Conservation (phyloP, 192 early-diverging fungal genomes). For the Entomortierella parvispora region DNA sequence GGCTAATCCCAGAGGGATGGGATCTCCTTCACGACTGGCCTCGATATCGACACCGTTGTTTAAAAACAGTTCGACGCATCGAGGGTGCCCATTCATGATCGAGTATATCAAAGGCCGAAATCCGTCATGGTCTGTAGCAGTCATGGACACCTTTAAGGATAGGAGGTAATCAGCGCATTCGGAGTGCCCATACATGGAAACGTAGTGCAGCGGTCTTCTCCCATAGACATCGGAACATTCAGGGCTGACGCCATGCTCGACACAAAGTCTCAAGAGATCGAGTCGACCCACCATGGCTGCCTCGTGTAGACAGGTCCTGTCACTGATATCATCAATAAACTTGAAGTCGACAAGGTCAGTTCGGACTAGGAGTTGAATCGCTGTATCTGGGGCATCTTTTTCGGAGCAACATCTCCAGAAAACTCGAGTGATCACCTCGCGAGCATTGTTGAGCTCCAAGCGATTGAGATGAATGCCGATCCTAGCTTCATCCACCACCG, state of each 20-base stretch:
- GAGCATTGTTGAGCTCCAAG: slow-evolving; percentile 55
- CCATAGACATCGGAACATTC: slow-evolving; percentile 87
- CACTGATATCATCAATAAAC: slow-evolving; percentile 93
- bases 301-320: slow-evolving; percentile 90
- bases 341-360: slow-evolving; percentile 78
- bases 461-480: slow-evolving; percentile 1
- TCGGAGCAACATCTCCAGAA: slow-evolving; percentile 80
- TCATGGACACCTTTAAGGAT: slow-evolving; percentile 57
- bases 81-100: slow-evolving; percentile 80
- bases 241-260: slow-evolving; percentile 60
- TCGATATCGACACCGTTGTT: slow-evolving; percentile 71
- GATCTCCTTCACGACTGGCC: slow-evolving; percentile 63
- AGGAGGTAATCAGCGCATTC: slow-evolving; percentile 75
- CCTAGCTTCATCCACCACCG: slow-evolving; percentile 5
- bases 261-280: slow-evolving; percentile 68
- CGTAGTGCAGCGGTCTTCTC: slow-evolving; percentile 91
- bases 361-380: slow-evolving; percentile 68
- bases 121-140: slow-evolving; percentile 89
- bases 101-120: slow-evolving; percentile 89
- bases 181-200: slow-evolving; percentile 87
- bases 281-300: slow-evolving; percentile 83
- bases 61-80: slow-evolving; percentile 80
- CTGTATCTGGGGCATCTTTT: slow-evolving; percentile 47
- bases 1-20: slow-evolving; percentile 83
- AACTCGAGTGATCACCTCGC: slow-evolving; percentile 71